These are phyloP conservation scores for Neophaeococcomyces mojaviensis DNA, from an alignment of 2,329 filamentous ascomycete genomes.

Conservation along the genomic window DNA sequence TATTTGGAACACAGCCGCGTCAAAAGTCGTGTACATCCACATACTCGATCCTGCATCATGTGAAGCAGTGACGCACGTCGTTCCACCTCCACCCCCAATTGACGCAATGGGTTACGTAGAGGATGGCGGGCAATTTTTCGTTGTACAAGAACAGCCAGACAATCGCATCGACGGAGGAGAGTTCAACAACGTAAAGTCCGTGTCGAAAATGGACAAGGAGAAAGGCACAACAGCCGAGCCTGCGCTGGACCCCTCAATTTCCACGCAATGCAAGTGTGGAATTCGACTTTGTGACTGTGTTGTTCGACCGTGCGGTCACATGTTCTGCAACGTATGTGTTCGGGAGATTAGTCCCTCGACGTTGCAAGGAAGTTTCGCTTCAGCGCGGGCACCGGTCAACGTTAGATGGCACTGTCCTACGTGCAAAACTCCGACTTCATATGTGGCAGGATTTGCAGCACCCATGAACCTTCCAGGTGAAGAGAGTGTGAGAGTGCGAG, in stretches of 20 bases:
- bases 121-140: conserved; percentile 4
- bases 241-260: conserved; percentile 5
- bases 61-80: conserved; percentile 2
- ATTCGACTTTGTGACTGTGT: conserved; percentile 10
- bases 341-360: too few species aligned
- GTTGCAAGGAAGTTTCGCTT: background rate
- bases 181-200: conserved; percentile 7
- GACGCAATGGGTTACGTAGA: conserved; percentile 6
- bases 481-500: background rate
- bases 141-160: conserved; percentile 7
- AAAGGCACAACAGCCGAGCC: conserved; percentile 1
- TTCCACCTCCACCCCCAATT: conserved; percentile 6
- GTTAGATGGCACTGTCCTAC: conserved; percentile 1
- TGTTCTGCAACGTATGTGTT: conserved; percentile 2
- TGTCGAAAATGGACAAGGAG: conserved; percentile 8
- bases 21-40: conserved; percentile 23
- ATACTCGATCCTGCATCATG: conserved; percentile 18
- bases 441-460: conserved; percentile 6
- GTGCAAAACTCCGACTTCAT: background rate
- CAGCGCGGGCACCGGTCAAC: background rate
- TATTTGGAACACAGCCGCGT: conserved; percentile 27
- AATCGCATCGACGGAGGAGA: conserved; percentile 8
- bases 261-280: conserved; percentile 8
- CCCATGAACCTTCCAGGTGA: conserved; percentile 7
- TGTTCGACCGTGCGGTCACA: conserved; percentile 4